These are phyloP conservation scores for Patellaria atrata DNA, from an alignment of 495 filamentous ascomycete genomes.

Conservation along the genomic window DNA sequence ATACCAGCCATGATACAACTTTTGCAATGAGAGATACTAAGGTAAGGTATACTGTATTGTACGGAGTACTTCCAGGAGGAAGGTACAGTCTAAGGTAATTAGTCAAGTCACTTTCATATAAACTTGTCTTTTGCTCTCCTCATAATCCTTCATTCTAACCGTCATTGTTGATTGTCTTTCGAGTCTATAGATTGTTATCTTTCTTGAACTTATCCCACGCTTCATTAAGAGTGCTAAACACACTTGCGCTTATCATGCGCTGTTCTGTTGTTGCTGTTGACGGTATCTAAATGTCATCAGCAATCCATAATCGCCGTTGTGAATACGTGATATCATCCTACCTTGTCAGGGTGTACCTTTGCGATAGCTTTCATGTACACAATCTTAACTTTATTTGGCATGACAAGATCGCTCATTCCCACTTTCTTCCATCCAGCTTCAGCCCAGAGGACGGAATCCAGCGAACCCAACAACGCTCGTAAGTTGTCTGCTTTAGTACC, in stretches of 20 bases:
- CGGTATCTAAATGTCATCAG: conserved; percentile 45
- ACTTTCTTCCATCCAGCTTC: conserved; percentile 94
- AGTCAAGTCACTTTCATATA: too few relatives aligned
- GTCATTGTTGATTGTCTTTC: too few relatives aligned
- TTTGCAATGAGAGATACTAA: too few relatives aligned
- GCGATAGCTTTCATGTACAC: conserved; percentile 98
- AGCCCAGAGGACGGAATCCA: conserved; percentile 85
- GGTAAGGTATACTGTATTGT: too few relatives aligned
- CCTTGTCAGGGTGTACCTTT: conserved; percentile 98
- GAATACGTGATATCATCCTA: conserved; percentile 34
- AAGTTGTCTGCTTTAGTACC: conserved; percentile 85
- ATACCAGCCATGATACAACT: too few relatives aligned
- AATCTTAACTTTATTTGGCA: conserved; percentile 88
- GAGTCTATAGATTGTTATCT: conserved; percentile 65
- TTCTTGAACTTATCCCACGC: conserved; percentile 96
- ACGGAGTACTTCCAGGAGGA: too few relatives aligned
- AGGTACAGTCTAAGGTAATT: too few relatives aligned
- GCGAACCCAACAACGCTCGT: conserved; percentile 69
- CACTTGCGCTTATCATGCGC: conserved; percentile 75
- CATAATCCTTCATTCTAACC: too few relatives aligned
- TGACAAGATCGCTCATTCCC: conserved; percentile 76
- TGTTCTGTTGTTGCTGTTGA: conserved; percentile 87
- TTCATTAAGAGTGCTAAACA: conserved; percentile 90
- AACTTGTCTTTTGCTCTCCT: too few relatives aligned
- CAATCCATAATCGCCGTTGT: conserved; percentile 4